Evolutionary conservation across 352 stramenopile genomes (phyloP), one percentile per base, ranked within the genome.

Genomic region (Pilasporangium apinafurcum): DNA sequence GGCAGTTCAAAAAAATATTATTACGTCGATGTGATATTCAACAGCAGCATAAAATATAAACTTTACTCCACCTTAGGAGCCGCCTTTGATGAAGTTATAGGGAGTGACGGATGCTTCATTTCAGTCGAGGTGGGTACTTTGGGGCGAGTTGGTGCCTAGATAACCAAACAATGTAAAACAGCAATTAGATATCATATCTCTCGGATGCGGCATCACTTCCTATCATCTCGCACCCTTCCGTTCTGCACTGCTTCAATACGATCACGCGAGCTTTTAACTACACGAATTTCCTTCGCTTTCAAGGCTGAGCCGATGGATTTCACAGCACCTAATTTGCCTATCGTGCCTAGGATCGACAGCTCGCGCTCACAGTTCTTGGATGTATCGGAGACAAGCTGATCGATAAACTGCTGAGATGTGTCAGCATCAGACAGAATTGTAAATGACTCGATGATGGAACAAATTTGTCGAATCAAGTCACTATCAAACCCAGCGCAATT

Each of bases 401-500:
- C 39, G 18, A 80, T 42, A 40, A 85, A 85, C 8, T 44, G 37
- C 20, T 41, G 27, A 20, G 51, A 41, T 8, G 28, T 28, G 24
- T 59, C 39, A 9, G 41, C 45, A 26, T 68, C 53, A 9, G 56
- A 62, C 16, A 64, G 24, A 14, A 72, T 30, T 16, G 47, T 56
- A 44, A 83, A 83, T 10, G 52, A 36, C 24, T 53, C 54, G 21
- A 85, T 32, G 5, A 68, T 45, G 31, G 60, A 46, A 53, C 65
- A 80, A 28, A 83, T 47, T 24, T 46, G 55, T 33, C 48, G 41
- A 41, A 91, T 65, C 37, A 72, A 62, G n/a, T 65, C 36, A 17
- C 31, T 41, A 20, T 61, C 61, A 14, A 88, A 59, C 13, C 66
- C 66, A 26, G 71, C 68, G 44, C 69, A 84, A 41, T 73, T 91